Percentiles rank a stretch among this genome's conserved stretches.
Evolutionary conservation across 176 grass and related monocot genomes (phyloP).

Genomic region (Musa troglodytarum): DNA sequence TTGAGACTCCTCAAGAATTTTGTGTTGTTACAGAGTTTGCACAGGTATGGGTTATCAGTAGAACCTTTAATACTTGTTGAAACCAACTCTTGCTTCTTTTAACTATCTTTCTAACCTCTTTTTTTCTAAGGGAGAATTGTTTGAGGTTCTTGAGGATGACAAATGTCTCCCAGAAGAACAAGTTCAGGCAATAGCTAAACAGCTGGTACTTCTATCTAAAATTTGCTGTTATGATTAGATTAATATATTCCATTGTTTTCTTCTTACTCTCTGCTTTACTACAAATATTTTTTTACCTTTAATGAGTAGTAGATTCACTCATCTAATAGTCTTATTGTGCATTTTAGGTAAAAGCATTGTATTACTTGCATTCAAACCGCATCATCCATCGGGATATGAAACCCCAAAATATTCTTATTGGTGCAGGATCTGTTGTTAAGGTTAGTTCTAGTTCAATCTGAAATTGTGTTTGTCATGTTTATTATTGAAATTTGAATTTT

Average conservation of each 20-base stretch:
- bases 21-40: slow-evolving; percentile 98
- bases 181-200: slow-evolving; percentile 97
- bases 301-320: background rate
- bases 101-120: background rate
- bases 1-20: slow-evolving; percentile 94
- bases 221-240: background rate
- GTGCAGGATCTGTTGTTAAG: slow-evolving; percentile 88
- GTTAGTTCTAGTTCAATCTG: slow-evolving; percentile 27
- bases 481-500: background rate
- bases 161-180: slow-evolving; percentile 93
- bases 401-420: slow-evolving; percentile 95
- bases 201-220: slow-evolving; percentile 41
- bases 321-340: background rate
- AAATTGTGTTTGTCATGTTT: background rate
- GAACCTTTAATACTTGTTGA: background rate
- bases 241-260: too few species aligned
- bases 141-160: slow-evolving; percentile 96
- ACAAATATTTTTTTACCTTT: background rate
- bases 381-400: slow-evolving; percentile 99
- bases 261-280: background rate
- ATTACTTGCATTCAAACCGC: slow-evolving; percentile 91
- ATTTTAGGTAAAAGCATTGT: slow-evolving; percentile 72
- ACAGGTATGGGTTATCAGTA: slow-evolving; percentile 44
- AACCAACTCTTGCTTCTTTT: background rate
- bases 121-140: slow-evolving; percentile 70